Conservation (phyloP, 192 early-diverging fungal species). For the Entophlyctis luteolus region DNA sequence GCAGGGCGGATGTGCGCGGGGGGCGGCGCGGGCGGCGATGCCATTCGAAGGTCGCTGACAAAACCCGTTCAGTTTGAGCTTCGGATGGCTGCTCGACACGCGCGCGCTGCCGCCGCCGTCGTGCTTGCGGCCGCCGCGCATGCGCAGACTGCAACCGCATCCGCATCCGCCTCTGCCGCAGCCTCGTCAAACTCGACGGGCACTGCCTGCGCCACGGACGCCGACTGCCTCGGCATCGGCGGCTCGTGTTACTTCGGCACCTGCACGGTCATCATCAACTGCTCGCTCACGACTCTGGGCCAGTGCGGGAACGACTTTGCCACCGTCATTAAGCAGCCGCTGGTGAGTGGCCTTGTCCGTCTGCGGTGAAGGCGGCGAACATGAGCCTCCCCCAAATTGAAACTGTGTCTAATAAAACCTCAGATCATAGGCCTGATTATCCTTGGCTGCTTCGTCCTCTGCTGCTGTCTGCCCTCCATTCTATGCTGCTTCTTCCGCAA, state of each 20-base stretch:
- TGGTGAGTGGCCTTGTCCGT: not conserved
- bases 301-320: not conserved
- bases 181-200: not conserved
- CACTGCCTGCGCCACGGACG: slow-evolving; percentile 4
- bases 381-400: too few relatives aligned
- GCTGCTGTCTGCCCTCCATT: slow-evolving; percentile 15
- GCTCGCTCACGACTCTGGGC: not conserved
- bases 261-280: slow-evolving; percentile 1
- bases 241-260: slow-evolving; percentile 2
- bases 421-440: slow-evolving; percentile 16
- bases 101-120: not conserved
- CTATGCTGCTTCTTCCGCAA: slow-evolving; percentile 12
- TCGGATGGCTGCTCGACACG: not conserved
- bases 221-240: slow-evolving; percentile 15
- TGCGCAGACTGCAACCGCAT: not conserved
- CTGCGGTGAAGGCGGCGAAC: not conserved
- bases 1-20: not conserved
- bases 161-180: not conserved
- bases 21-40: not conserved
- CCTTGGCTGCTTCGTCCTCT: not conserved
- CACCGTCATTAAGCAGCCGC: slow-evolving; percentile 2
- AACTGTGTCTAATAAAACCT: too few relatives aligned
- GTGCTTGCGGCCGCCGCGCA: not conserved
- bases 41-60: not conserved
- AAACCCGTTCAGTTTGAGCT: not conserved